Evolutionary conservation across 2,329 filamentous ascomycete species (phyloP).

Genomic region (Botrytis cinerea): DNA sequence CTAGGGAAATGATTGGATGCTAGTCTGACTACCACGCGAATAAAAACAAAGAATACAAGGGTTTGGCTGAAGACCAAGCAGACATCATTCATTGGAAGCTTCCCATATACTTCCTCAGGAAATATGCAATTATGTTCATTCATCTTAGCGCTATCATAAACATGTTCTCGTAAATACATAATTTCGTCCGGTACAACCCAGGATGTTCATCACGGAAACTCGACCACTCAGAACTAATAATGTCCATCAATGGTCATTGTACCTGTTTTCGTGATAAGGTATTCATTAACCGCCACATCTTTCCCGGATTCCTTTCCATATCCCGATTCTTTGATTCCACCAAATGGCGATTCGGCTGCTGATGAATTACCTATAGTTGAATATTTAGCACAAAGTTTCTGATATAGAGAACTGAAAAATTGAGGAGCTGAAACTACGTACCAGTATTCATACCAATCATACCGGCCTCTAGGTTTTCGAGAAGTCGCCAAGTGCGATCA

Average conservation of each 20-base stretch:
- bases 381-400: constrained; percentile 13
- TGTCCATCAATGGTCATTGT: constrained; percentile 61
- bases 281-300: constrained; percentile 64
- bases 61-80: background rate
- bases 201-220: background rate
- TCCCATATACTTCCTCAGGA: background rate
- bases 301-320: constrained; percentile 70
- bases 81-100: background rate
- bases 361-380: constrained; percentile 56
- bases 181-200: background rate
- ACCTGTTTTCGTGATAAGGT: constrained; percentile 64
- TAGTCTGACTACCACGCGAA: background rate
- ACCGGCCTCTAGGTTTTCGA: constrained; percentile 68
- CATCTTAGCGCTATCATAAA: background rate
- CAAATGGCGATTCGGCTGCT: constrained; percentile 66
- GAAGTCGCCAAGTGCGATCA: constrained; percentile 63
- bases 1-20: background rate
- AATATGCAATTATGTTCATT: background rate
- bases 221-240: constrained; percentile 43
- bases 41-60: accelerated
- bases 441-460: constrained; percentile 69
- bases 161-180: background rate
- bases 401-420: too few relatives aligned
- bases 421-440: constrained; percentile 39
- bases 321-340: constrained; percentile 67